Evolutionary conservation across 495 filamentous ascomycete genomes (phyloP).

Genomic region (Penicillium soppii): DNA sequence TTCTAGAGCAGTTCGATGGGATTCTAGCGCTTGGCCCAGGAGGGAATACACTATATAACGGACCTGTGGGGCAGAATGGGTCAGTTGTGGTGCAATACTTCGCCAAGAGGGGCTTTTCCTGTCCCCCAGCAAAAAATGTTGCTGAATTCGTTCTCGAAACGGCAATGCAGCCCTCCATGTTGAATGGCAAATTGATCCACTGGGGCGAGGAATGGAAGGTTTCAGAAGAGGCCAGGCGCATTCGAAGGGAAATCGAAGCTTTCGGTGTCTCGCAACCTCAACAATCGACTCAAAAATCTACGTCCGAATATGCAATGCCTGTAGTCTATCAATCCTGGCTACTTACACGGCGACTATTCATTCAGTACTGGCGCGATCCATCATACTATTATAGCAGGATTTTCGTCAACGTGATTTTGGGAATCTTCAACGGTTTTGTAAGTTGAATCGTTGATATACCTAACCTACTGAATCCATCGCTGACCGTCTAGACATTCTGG

Average conservation of each 20-base stretch:
- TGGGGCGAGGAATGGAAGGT: conserved; percentile 56
- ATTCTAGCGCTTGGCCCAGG: conserved; percentile 50
- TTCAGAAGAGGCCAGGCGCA: conserved; percentile 8
- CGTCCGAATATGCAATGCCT: conserved; percentile 4
- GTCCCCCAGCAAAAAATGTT: conserved; percentile 49
- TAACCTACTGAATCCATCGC: conserved; percentile 9
- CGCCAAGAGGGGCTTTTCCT: conserved; percentile 33
- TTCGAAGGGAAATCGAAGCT: no score
- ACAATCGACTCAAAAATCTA: no score
- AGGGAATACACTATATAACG: conserved; percentile 56
- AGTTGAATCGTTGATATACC: no score
- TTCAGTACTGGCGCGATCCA: conserved; percentile 11
- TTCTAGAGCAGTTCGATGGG: conserved; percentile 58
- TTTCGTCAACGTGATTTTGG: conserved; percentile 5
- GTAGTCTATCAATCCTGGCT: conserved; percentile 6
- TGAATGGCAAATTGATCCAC: conserved; percentile 59
- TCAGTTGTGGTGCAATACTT: conserved; percentile 50
- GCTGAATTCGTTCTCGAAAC: conserved; percentile 70
- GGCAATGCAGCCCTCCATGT: no score
- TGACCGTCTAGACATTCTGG: no score
- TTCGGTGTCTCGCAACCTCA: no score
- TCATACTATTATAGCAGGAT: conserved; percentile 8
- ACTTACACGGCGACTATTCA: conserved; percentile 1
- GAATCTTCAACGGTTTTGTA: no score
- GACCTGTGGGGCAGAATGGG: conserved; percentile 49